These are phyloP conservation scores for Xylaria hypoxylon DNA, from an alignment of 2,329 filamentous ascomycete genomes.

Conservation along the genomic window DNA sequence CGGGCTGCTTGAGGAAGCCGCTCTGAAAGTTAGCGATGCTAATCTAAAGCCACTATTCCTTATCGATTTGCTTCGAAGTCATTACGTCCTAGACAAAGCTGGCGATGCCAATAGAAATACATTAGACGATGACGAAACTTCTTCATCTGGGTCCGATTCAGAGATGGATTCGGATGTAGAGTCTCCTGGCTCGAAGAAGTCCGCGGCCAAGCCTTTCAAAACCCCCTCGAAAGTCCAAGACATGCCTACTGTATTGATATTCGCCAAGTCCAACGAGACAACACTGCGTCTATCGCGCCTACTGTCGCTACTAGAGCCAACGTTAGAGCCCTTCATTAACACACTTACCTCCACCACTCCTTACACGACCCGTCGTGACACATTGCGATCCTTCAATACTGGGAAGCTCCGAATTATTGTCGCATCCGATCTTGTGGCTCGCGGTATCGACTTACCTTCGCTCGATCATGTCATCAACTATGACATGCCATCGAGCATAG, in stretches of 20 bases:
- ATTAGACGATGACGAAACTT: slow-evolving; percentile 50
- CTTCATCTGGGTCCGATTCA: slow-evolving; percentile 52
- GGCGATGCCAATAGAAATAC: slow-evolving; percentile 32
- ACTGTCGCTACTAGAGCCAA: slow-evolving; percentile 73
- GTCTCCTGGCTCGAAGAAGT: neutral
- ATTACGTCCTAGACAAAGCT: slow-evolving; percentile 56
- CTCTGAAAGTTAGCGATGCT: slow-evolving; percentile 75
- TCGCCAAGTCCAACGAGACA: slow-evolving; percentile 90
- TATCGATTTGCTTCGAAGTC: slow-evolving; percentile 76
- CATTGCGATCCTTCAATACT: slow-evolving; percentile 73
- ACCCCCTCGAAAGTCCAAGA: slow-evolving; percentile 18
- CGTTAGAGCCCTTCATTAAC: slow-evolving; percentile 67
- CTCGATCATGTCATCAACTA: slow-evolving; percentile 93
- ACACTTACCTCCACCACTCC: slow-evolving; percentile 83
- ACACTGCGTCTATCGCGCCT: slow-evolving; percentile 88
- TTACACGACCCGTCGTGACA: slow-evolving; percentile 75
- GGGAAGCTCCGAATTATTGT: slow-evolving; percentile 79
- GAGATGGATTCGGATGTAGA: slow-evolving; percentile 47
- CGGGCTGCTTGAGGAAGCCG: slow-evolving; percentile 70
- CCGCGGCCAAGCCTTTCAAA: slow-evolving; percentile 6
- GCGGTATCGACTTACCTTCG: slow-evolving; percentile 84
- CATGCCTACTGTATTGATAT: slow-evolving; percentile 74
- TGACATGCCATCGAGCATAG: slow-evolving; percentile 84
- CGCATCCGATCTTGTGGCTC: slow-evolving; percentile 91
- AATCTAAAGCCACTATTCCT: slow-evolving; percentile 85